Evolutionary conservation across 176 grass and related monocot species (phyloP), one percentile per base, ranked within the genome.

Genomic region (Pontederia crassipes): DNA sequence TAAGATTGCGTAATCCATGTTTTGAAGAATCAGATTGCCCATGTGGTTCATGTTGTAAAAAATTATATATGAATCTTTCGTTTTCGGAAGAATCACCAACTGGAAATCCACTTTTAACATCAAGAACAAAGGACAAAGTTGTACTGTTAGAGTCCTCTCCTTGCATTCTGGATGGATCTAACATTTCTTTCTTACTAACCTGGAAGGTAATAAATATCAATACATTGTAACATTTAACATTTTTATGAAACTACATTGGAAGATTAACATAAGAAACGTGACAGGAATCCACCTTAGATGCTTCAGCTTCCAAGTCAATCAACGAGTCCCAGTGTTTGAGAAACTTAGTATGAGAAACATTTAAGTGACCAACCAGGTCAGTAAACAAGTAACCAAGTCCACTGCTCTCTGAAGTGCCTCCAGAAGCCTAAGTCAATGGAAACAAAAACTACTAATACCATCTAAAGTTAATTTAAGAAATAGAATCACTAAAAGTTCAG

Each of bases 301-400:
- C 58, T 79, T 86, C 80, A 81, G 92, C 81, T 78, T 97, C 87
- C 45, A 97, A 76, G 77, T 97, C 87, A 73, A 97, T 82, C 66
- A 91, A 77, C 74, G 48, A 77, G 64, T 85, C 76, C 92, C 92
- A 97, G 54, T 88, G 83, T 77, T 88, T 97, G 69, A 97, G 92
- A 74, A 97, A 97, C 47, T 78, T 72, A 80, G 24, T 66, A 75
- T 97, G 83, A 18, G 67, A 2, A 62, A 62, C 69, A 59, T 83
- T 88, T 58, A 97, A 77, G 59, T 97, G 92, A 75, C 84, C 87
- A 49, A 82, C 86, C 69, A 88, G 83, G 73, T 71, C 80, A 54
- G 88, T 73, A 83, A 91, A 97, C 56, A 80, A 13, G 66, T 78
- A 73, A 54, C 84, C 92, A 80, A 97, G 87, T 67, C 92, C 92